Conservation (phyloP, 2,329 filamentous ascomycete species). For the Fusarium napiforme region DNA sequence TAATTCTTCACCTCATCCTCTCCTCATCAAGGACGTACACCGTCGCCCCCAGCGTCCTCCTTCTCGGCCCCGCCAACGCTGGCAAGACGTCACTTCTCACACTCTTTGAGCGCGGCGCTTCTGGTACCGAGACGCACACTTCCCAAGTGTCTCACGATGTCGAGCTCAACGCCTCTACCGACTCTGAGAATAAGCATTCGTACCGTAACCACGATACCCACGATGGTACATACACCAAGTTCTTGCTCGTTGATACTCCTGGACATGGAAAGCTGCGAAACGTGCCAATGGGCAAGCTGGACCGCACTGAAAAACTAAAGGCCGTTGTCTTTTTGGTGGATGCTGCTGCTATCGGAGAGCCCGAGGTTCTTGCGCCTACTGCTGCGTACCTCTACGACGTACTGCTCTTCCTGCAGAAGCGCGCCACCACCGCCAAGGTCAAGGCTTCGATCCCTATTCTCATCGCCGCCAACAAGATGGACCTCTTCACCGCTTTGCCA, state of each 20-base stretch:
- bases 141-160: constrained; percentile 62
- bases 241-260: constrained; percentile 87
- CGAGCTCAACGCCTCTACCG: constrained; percentile 65
- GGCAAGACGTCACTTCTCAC: constrained; percentile 93
- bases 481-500: constrained; percentile 92
- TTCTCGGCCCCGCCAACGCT: constrained; percentile 81
- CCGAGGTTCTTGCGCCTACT: constrained; percentile 73
- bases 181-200: constrained; percentile 55
- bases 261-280: constrained; percentile 94
- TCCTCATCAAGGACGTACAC: constrained; percentile 73
- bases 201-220: constrained; percentile 67
- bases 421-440: constrained; percentile 60
- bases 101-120: constrained; percentile 69
- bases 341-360: constrained; percentile 72
- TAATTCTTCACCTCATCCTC: constrained; percentile 81
- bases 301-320: constrained; percentile 62
- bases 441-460: constrained; percentile 73
- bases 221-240: constrained; percentile 70
- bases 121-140: constrained; percentile 63
- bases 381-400: constrained; percentile 91
- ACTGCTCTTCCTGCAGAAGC: constrained; percentile 83
- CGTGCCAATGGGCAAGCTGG: constrained; percentile 67
- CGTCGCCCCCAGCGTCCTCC: constrained; percentile 78
- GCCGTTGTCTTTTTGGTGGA: constrained; percentile 92
- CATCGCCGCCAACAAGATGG: constrained; percentile 93